Conservation (phyloP, 106 monocot genomes). For the Platanthera guangdongensis region DNA sequence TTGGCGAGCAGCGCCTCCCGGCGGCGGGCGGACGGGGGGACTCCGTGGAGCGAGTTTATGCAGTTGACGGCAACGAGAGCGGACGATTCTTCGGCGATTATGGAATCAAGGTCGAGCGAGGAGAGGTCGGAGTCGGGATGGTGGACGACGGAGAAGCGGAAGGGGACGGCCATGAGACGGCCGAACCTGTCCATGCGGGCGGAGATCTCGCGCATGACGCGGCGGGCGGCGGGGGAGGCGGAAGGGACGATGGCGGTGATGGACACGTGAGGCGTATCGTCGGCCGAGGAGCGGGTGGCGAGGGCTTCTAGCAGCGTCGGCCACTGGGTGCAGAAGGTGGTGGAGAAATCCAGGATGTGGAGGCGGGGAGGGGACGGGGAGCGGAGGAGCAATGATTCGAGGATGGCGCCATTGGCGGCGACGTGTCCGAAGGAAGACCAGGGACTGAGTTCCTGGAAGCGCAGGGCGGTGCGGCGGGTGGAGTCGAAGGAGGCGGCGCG, state of each 20-base stretch:
- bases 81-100: not conserved
- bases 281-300: constrained; percentile 63
- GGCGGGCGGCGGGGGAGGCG: constrained; percentile 21
- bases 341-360: constrained; percentile 69
- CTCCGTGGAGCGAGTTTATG: constrained; percentile 45
- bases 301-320: constrained; percentile 74
- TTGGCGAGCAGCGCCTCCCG: constrained; percentile 28
- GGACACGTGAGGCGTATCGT: constrained; percentile 66
- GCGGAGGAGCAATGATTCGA: constrained; percentile 44
- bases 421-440: constrained; percentile 81
- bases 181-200: constrained; percentile 79
- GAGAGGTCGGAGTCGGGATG: constrained; percentile 45
- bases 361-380: constrained; percentile 14
- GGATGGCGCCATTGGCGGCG: constrained; percentile 63
- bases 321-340: constrained; percentile 93
- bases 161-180: constrained; percentile 77
- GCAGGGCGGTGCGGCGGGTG: constrained; percentile 60
- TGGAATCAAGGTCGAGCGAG: constrained; percentile 26
- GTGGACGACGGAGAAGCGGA: constrained; percentile 54
- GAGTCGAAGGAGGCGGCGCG: constrained; percentile 76
- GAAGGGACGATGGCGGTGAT: constrained; percentile 51
- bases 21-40: constrained; percentile 24
- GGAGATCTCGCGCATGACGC: constrained; percentile 69
- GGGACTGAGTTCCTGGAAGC: constrained; percentile 75
- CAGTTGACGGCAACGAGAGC: constrained; percentile 56